Percentiles rank a stretch among this genome's conserved stretches.
Evolutionary conservation across 192 early-diverging fungal genomes (phyloP).

Genomic region (Backusella liffmaniae): DNA sequence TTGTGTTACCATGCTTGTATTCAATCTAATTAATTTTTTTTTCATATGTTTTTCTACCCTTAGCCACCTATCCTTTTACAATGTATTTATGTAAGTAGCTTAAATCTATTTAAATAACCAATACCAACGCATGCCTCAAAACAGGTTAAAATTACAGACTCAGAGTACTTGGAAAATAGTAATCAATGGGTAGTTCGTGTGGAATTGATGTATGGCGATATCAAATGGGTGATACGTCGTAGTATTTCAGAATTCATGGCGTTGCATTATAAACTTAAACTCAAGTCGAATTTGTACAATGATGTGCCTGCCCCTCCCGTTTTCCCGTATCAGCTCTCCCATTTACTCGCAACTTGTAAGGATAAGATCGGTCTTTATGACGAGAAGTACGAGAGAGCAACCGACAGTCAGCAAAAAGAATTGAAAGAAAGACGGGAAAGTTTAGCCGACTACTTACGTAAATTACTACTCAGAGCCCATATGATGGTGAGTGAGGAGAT

Average conservation of each 20-base stretch:
- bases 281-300: slow-evolving; percentile 42
- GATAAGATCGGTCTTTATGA: slow-evolving; percentile 27
- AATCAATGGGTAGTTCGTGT: slow-evolving; percentile 60
- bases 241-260: slow-evolving; percentile 62
- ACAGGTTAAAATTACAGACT: slow-evolving; percentile 42
- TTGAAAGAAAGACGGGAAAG: slow-evolving; percentile 40
- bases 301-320: slow-evolving; percentile 24
- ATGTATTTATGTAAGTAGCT: slow-evolving; percentile 26
- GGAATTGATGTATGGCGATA: slow-evolving; percentile 70
- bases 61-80: slow-evolving; percentile 41
- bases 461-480: slow-evolving; percentile 55
- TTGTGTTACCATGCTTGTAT: neutral
- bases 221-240: slow-evolving; percentile 72
- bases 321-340: slow-evolving; percentile 29
- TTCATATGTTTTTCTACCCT: neutral
- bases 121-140: neutral
- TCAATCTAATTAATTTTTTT: neutral
- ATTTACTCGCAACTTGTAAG: slow-evolving; percentile 14
- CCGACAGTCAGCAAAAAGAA: slow-evolving; percentile 9
- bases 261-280: slow-evolving; percentile 58
- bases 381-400: neutral
- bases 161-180: slow-evolving; percentile 15
- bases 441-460: slow-evolving; percentile 57
- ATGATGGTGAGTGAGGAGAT: slow-evolving; percentile 61
- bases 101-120: neutral